Percentiles rank a stretch among this genome's conserved stretches.
Conservation (phyloP, 108 stramenopile species). For the Fragilaria crotonensis region DNA sequence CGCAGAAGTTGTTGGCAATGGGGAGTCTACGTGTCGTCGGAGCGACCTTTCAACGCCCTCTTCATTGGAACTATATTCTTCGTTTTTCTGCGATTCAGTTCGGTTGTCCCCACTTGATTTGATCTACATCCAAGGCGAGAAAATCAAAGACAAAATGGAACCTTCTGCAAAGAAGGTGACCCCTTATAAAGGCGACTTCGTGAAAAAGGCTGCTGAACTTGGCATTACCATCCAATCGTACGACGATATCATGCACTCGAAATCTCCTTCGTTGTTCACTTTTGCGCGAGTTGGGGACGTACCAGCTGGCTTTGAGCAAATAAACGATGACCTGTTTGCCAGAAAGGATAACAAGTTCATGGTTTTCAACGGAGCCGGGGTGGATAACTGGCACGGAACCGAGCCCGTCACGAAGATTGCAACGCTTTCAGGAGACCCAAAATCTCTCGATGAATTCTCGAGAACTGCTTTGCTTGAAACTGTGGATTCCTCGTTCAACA, state of each 20-base stretch:
- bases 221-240: constrained; percentile 31
- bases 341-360: constrained; percentile 86
- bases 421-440: neutral
- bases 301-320: constrained; percentile 74
- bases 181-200: constrained; percentile 11
- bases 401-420: constrained; percentile 35
- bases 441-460: neutral
- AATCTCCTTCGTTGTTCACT: constrained; percentile 31
- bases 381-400: constrained; percentile 57
- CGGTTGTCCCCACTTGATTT: constrained; percentile 31
- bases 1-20: constrained; percentile 47
- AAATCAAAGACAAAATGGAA: neutral
- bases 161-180: neutral
- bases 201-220: constrained; percentile 19
- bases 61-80: constrained; percentile 66
- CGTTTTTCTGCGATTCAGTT: constrained; percentile 52
- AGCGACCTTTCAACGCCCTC: constrained; percentile 67
- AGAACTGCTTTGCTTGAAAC: neutral
- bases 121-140: constrained; percentile 25
- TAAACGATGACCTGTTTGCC: constrained; percentile 80
- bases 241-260: constrained; percentile 10
- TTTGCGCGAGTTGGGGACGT: constrained; percentile 32
- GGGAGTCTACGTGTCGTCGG: constrained; percentile 37
- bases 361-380: constrained; percentile 88
- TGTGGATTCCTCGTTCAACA: too few species aligned